Evolutionary conservation across 2,329 filamentous ascomycete species (phyloP), one percentile per base, ranked within the genome.

Genomic region (Colletotrichum sp.): DNA sequence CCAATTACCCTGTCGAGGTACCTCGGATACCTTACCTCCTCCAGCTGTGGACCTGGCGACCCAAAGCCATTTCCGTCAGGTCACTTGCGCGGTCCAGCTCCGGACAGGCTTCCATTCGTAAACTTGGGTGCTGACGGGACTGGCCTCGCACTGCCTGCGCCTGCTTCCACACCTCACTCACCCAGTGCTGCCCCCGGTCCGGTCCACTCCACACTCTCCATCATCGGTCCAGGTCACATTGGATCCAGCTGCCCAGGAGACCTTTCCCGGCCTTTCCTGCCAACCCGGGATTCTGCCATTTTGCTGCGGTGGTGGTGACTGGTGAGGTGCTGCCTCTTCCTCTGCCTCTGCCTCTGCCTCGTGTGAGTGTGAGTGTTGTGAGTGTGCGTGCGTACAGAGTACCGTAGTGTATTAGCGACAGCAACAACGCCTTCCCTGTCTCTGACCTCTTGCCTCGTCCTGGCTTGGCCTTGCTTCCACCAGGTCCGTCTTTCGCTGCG

Each of bases 121-220:
- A 7, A 52, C 44, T 52, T 52, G 44, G 44, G 44, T 52, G 44
- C 44, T 52, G 44, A 52, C 44, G 44, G 44, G 44, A 63, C n/a
- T 63, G 60, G 60, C 15, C 28, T 34, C 55, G 26, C 26, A 26
- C 21, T 26, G 55, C 55, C 55, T 26, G 55, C 55, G 10, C 55
- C 26, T 59, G 55, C 55, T 59, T 59, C 21, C 55, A 59, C 55
- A 26, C 30, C 30, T 30, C 26, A 32, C 15, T 30, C 55, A 15
- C 55, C 55, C 55, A 24, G n/a, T 24, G 44, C 44, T 44, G 39
- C 44, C 69, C 70, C 72, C 49, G 57, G 73, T 69, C 70, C 64
- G 70, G 21, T 73, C 32, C 57, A 65, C 73, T 73, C 73, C 73
- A 74, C 70, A 73, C 28, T 62, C 68, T 70, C 59, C 69, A 71